Base-by-base conservation (phyloP, 2,329 filamentous ascomycete genomes). In the Fusarium sublunatum region DNA sequence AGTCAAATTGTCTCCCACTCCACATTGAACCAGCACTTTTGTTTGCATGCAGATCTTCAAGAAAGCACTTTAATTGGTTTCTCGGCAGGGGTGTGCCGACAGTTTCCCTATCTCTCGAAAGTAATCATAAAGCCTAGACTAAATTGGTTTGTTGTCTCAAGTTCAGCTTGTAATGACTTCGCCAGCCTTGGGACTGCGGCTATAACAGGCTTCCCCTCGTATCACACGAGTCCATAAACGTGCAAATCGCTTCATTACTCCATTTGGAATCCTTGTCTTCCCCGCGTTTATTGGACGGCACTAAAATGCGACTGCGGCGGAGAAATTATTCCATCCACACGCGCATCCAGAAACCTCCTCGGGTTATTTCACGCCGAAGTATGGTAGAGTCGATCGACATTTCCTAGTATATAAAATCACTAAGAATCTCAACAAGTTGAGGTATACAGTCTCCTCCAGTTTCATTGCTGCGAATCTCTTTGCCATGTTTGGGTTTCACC, bases 271-370 rank as follows among this genome's bases (percentile, higher is more conserved):
- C 56, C 56, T 28, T 46, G 55, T 38, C 36, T 59, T 59, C 56
- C 56, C 56, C 56, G 56, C 56, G 55, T 46, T 32, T n/a, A 15
- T 5, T 8, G 2, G n/a, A 12, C 26, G 8, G 11, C 22, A 11
- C 24, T 34, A 36, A 22, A 7, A 39, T 45, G 11, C 24, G 15
- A 26, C 12, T 28, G 8, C 4, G 0, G n/a, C 57, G 60, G 60
- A 31, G 48, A 45, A 49, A 61, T 64, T 49, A 38, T 44, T 35
- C 36, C 44, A 40, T 61, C 49, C 36, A 54, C 31, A 44, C n/a
- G 31, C 12, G 4, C 12, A 10, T 7, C 6, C 10, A 7, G 25
- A 34, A 38, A 11, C n/a, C 8, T 10, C 0, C 11, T 22, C 54
- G 60, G 54, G 24, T 10, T 15, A 59, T 28, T 15, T 34, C 5